Base-by-base conservation (phyloP, 768 basidiomycete genomes). In the Leccinum subtestaceum region DNA sequence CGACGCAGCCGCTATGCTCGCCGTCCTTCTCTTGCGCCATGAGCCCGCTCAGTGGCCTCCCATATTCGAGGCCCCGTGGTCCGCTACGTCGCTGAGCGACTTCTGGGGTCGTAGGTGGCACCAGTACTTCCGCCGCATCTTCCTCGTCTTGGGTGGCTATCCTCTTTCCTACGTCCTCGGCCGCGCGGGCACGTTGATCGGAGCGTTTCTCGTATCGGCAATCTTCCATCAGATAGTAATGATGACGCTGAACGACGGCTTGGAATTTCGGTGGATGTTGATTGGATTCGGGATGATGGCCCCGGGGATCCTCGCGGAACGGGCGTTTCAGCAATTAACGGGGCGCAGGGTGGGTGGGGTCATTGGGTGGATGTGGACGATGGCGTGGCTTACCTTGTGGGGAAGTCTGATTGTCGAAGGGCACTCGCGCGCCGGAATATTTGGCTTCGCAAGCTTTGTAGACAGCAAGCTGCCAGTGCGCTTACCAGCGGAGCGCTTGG, bases 201-300 rank as follows among this genome's bases (percentile, higher is more conserved):
- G 85, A 9, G 77, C 79, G 5, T 89, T 88, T 66, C 59, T 81
- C 1, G 66, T 80, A 4, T 89, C 88, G 0, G 85, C 76, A 2
- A 36, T 85, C 9, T 66, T 87, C 15, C 88, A 89, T 59, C 75
- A 83, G 56, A 48, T 80, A 8, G 78, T 78, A 5, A 48, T 82
- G 51, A 82, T 81, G 77, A 77, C 80, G 1, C 74, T 84, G 75
- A 79, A 80, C 2, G 67, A 72, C 8, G 79, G 77, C 6, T 70
- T 75, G 1, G 81, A 85, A 29, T 72, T 80, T n/a, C 55, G 58
- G 61, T 56, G 65, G 29, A 74, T 83, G 45, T 67, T 73, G 0
- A 77, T 79, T 1, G 83, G 81, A 59, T 89, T 87, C 64, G 60
- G 85, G 36, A 71, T 83, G 68, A 84, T 80, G 74, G 85, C 77